Conservation (phyloP, 176 grass and related monocot species). For the Aegilops umbellulata region DNA sequence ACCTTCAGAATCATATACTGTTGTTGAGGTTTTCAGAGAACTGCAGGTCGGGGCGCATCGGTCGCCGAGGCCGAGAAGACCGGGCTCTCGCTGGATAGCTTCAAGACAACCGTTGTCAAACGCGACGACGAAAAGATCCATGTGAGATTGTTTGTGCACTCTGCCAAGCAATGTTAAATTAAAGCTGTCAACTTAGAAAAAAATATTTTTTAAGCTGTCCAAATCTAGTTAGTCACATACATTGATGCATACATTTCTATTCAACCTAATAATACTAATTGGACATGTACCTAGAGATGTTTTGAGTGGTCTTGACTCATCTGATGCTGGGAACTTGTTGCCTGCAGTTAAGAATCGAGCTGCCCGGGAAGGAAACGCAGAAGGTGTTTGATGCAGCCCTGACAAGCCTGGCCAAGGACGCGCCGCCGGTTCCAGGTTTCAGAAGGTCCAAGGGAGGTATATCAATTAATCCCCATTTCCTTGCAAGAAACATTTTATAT, state of each 20-base stretch:
- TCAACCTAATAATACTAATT: background rate
- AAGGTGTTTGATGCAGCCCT: conserved; percentile 57
- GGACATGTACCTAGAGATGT: background rate
- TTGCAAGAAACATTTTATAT: conserved; percentile 1
- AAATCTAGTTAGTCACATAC: background rate
- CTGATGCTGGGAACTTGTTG: background rate
- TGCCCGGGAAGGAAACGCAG: conserved; percentile 64
- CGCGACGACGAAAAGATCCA: conserved; percentile 50
- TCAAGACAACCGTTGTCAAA: conserved; percentile 44
- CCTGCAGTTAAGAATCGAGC: conserved; percentile 60
- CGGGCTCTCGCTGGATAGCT: conserved; percentile 41
- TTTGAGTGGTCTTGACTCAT: background rate
- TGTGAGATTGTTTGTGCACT: conserved; percentile 46
- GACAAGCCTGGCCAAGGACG: conserved; percentile 49
- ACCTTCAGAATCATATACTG: background rate
- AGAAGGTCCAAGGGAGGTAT: conserved; percentile 75
- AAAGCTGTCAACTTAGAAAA: background rate
- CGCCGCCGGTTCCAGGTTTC: conserved; percentile 68
- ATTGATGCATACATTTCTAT: background rate
- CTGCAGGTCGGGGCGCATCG: conserved; percentile 52
- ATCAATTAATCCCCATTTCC: conserved; percentile 1
- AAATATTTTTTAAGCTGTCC: background rate
- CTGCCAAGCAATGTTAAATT: conserved; percentile 20
- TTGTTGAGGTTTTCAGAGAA: background rate
- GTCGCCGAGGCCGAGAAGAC: conserved; percentile 42